Percentiles rank a stretch among this genome's conserved stretches.
Evolutionary conservation across 2,329 filamentous ascomycete species (phyloP).

Genomic region (Botrytis medusae): DNA sequence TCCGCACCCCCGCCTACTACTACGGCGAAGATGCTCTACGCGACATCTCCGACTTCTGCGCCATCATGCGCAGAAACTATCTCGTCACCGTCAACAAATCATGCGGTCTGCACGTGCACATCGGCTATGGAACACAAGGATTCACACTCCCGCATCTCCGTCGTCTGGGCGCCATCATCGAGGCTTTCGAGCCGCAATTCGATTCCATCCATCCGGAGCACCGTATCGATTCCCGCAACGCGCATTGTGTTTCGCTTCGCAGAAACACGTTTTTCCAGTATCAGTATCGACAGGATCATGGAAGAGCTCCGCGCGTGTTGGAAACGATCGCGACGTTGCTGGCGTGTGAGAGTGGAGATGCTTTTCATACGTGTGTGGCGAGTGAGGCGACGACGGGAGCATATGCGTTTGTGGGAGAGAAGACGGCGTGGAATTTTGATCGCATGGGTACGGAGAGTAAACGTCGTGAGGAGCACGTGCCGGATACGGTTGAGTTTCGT

Average conservation of each 20-base stretch:
- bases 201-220: slow-evolving; percentile 33
- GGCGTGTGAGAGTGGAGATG: neutral
- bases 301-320: neutral
- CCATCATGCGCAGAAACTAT: slow-evolving; percentile 26
- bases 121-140: slow-evolving; percentile 34
- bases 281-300: neutral
- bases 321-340: neutral
- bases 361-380: neutral
- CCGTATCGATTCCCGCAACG: neutral
- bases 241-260: neutral
- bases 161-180: slow-evolving; percentile 35
- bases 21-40: slow-evolving; percentile 21
- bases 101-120: slow-evolving; percentile 39
- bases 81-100: slow-evolving; percentile 30
- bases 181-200: slow-evolving; percentile 37
- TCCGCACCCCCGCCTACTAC: slow-evolving; percentile 28
- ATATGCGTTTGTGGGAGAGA: neutral
- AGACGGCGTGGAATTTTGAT: neutral
- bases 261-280: neutral
- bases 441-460: neutral
- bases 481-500: slow-evolving; percentile 34
- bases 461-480: rapidly evolving
- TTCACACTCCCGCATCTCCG: slow-evolving; percentile 34
- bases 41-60: slow-evolving; percentile 22
- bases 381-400: neutral